These are phyloP conservation scores for Gossypium gossypioides DNA, from an alignment of 441 rosid species.

Conservation along the genomic window DNA sequence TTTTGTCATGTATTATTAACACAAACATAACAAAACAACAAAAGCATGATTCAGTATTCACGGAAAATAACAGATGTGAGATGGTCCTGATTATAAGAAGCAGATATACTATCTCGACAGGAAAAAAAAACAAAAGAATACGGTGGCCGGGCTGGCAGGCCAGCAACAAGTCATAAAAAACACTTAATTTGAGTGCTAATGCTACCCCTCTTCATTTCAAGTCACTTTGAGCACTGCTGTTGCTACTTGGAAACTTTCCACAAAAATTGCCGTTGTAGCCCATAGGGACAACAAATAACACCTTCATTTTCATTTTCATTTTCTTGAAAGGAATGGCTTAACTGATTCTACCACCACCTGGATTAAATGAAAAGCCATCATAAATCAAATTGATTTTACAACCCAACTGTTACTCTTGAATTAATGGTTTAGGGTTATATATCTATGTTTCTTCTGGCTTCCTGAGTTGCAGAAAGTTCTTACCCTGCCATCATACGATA, in stretches of 20 bases:
- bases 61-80: neutral
- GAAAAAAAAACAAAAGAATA: neutral
- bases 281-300: neutral
- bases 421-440: neutral
- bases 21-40: neutral
- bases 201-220: neutral
- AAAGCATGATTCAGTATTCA: neutral
- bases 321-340: slow-evolving; percentile 46
- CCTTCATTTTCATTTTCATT: slow-evolving; percentile 15
- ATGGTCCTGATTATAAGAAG: neutral
- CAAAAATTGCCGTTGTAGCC: neutral
- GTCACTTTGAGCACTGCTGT: neutral
- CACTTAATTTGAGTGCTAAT: neutral
- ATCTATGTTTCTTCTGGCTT: neutral
- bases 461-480: slow-evolving; percentile 17
- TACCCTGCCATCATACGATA: slow-evolving; percentile 95
- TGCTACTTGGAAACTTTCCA: slow-evolving; percentile 5
- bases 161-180: neutral
- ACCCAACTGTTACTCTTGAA: neutral
- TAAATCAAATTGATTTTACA: neutral
- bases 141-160: neutral
- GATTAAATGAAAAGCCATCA: slow-evolving; percentile 3
- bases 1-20: neutral
- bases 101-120: neutral
- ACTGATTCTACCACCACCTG: slow-evolving; percentile 68